Evolutionary conservation across 1,139 yeast species (phyloP).

Genomic region (Suhomyces guaymorum): DNA sequence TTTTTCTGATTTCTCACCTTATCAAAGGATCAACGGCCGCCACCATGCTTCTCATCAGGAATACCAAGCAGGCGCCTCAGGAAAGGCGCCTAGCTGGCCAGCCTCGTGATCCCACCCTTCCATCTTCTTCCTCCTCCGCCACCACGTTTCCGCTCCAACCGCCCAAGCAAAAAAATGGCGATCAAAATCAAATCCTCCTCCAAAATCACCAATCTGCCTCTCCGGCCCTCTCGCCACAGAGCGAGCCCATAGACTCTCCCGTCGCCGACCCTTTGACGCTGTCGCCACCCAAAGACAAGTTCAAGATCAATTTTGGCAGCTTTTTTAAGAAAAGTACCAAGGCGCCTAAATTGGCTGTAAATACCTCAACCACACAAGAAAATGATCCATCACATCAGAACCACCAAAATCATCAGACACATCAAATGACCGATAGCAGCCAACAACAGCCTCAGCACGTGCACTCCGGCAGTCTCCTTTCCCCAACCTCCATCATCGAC

Average conservation of each 20-base stretch:
- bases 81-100: slow-evolving; percentile 3
- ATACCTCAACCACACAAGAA: too few species aligned
- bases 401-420: too few species aligned
- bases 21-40: too few species aligned
- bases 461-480: slow-evolving; percentile 2
- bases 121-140: not conserved
- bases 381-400: too few species aligned
- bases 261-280: too few species aligned
- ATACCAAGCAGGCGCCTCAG: slow-evolving; percentile 8
- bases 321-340: slow-evolving; percentile 14
- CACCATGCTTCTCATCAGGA: slow-evolving; percentile 10
- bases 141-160: not conserved
- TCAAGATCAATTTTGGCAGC: slow-evolving; percentile 16
- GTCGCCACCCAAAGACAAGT: slow-evolving; percentile 3
- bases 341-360: slow-evolving; percentile 1
- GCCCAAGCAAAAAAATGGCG: too few species aligned
- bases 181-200: too few species aligned
- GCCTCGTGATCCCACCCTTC: not conserved
- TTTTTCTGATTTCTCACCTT: too few species aligned
- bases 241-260: too few species aligned
- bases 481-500: slow-evolving; percentile 15
- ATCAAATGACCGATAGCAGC: too few species aligned
- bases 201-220: too few species aligned
- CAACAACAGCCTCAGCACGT: slow-evolving; percentile 1
- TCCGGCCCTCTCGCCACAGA: too few species aligned